phyloP scores from a whole-genome alignment of 2,329 filamentous ascomycete species.

The Aaosphaeria arxii region DNA sequence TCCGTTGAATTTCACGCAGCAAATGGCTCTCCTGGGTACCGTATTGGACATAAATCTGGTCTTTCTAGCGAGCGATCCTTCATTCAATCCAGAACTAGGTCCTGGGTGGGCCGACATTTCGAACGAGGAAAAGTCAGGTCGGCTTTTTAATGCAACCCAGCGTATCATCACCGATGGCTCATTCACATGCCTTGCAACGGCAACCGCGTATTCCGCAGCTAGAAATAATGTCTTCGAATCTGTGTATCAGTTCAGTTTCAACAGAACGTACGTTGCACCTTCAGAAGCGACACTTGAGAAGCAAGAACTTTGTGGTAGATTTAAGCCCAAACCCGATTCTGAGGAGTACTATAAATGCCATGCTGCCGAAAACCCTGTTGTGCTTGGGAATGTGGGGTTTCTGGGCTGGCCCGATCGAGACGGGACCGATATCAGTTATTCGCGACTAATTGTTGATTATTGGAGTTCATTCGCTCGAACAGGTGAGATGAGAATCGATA shows the following conservation, averaged over 20 bases:
- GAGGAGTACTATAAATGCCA: conserved; percentile 44
- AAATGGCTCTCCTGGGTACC: neutral
- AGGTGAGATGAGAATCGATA: conserved; percentile 31
- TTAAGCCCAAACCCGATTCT: conserved; percentile 32
- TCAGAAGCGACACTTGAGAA: conserved; percentile 15
- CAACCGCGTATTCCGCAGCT: conserved; percentile 34
- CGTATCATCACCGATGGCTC: conserved; percentile 28
- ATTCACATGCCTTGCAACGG: conserved; percentile 37
- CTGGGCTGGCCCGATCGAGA: conserved; percentile 35
- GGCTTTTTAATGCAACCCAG: conserved; percentile 35
- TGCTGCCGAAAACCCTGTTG: conserved; percentile 39
- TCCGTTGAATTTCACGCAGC: conserved; percentile 5
- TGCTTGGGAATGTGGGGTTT: conserved; percentile 36
- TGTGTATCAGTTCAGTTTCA: conserved; percentile 39
- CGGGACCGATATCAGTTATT: conserved; percentile 33
- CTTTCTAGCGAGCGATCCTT: conserved; percentile 6
- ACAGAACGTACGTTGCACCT: conserved; percentile 40
- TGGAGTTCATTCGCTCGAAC: conserved; percentile 35
- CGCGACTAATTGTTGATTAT: conserved; percentile 26
- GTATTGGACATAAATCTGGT: neutral
- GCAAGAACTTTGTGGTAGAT: conserved; percentile 16
- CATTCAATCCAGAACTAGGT: conserved; percentile 17
- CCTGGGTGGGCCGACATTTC: conserved; percentile 12
- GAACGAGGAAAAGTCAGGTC: conserved; percentile 20
- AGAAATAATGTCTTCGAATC: conserved; percentile 28